Base-by-base conservation (phyloP, 345 rosid species). In the Arabidopsis suecica region DNA sequence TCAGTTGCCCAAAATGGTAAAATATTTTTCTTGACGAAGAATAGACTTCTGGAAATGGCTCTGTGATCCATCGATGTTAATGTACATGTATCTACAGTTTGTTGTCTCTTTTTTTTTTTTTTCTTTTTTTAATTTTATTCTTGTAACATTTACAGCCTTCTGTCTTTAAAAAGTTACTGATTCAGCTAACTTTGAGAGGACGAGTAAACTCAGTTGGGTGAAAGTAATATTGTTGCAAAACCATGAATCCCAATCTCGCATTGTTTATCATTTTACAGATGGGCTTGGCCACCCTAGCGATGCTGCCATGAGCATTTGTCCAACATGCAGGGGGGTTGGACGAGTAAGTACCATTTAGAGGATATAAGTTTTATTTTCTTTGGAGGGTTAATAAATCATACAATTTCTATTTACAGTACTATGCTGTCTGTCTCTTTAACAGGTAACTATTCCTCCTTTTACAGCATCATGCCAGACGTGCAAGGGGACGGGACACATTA, bases 381-480 rank as follows among this genome's bases (percentile, higher is more conserved):
- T 66, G 61, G 70, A 59, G 48, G 45, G 45, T 62, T 61, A 18
- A 34, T 12, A 33, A 34, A 23, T 42, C 22, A 20, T 16, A 67
- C 32, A 34, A n/a, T 25, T 49, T 44, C 22, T 30, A 64, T 78
- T 72, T 61, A 72, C 69, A 49, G 45, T 71, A 55, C 36, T 63
- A 32, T 77, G 32, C 20, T 20, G 32, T 67, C 38, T 61, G 61
- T 73, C 71, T 68, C 61, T 80, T 57, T 71, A 58, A 55, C 84
- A 94, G 98, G 85, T 94, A 50, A 91, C 96, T 22, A 72, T 91
- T 82, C 97, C 98, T 83, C 98, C 97, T 51, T 94, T 94, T 83
- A 88, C 91, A 59, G 76, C 98, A 78, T 82, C 86, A 58, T 91
- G 98, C 78, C 82, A 79, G 76, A 78, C 84, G 33, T 94, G 97